phyloP scores from a whole-genome alignment of 495 filamentous ascomycete species.

The Neurospora sp. region DNA sequence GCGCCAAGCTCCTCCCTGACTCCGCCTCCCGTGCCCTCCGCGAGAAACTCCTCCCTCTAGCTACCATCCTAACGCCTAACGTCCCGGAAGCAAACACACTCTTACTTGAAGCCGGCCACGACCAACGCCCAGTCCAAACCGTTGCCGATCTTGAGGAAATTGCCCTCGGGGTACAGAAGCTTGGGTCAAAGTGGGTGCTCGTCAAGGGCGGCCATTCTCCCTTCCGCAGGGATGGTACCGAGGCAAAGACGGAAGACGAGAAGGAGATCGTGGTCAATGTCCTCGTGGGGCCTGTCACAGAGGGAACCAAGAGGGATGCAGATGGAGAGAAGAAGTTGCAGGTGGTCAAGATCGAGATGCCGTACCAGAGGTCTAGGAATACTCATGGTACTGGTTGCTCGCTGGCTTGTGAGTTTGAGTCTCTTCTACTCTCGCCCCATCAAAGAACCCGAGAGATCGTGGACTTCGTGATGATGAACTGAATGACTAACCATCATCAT shows the following conservation, averaged over 20 bases:
- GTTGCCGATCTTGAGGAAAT: conserved; percentile 53
- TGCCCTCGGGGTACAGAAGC: conserved; percentile 51
- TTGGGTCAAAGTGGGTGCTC: conserved; percentile 72
- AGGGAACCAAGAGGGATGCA: conserved; percentile 15
- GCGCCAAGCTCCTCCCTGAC: conserved; percentile 61
- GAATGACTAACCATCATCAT: neutral
- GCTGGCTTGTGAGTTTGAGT: conserved; percentile 59
- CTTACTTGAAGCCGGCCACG: conserved; percentile 47
- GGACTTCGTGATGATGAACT: neutral
- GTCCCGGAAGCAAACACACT: conserved; percentile 78
- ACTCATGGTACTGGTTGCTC: conserved; percentile 96
- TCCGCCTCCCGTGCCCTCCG: conserved; percentile 57
- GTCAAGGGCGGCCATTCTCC: conserved; percentile 93
- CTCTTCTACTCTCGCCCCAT: neutral
- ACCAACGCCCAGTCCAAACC: conserved; percentile 37
- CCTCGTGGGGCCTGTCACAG: conserved; percentile 44
- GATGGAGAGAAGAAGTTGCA: conserved; percentile 2
- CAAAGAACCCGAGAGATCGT: neutral
- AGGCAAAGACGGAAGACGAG: conserved; percentile 45
- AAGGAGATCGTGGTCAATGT: conserved; percentile 62
- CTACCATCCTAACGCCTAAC: conserved; percentile 83
- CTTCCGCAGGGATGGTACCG: conserved; percentile 49
- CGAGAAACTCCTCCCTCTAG: conserved; percentile 57
- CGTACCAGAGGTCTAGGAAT: conserved; percentile 59
- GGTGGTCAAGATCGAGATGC: conserved; percentile 48